Evolutionary conservation across 2,329 filamentous ascomycete species (phyloP).

Genomic region (Colletotrichum tropicale): DNA sequence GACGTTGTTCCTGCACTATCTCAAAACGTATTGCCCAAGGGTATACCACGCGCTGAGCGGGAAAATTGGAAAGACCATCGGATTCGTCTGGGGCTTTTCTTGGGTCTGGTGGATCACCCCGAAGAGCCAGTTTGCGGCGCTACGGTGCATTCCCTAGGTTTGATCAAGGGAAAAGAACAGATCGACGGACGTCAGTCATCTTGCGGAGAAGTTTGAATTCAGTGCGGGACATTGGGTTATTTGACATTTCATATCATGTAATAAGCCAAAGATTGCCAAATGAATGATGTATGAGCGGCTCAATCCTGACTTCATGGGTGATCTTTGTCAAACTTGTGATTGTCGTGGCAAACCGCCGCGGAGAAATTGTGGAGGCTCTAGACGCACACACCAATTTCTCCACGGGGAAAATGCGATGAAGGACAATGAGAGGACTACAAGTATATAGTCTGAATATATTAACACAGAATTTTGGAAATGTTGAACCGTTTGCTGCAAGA

Average conservation of each 20-base stretch:
- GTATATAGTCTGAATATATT: not conserved
- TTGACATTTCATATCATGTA: not conserved
- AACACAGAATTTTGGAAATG: not conserved
- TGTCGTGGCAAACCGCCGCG: not conserved
- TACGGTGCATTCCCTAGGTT: not conserved
- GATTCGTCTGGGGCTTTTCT: not conserved
- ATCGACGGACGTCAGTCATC: not conserved
- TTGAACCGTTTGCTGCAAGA: accelerated
- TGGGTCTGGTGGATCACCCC: conserved; percentile 8
- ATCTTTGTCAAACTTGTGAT: not conserved
- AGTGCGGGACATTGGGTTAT: not conserved
- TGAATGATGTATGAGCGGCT: not conserved
- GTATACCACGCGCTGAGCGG: conserved; percentile 1
- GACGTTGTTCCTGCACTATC: not conserved
- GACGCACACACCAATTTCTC: not conserved
- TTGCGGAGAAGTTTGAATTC: not conserved
- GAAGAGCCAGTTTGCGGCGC: not conserved
- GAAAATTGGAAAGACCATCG: not conserved
- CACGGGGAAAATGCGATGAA: not conserved
- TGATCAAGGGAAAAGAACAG: not conserved
- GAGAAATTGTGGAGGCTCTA: not conserved
- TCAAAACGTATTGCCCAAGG: not conserved
- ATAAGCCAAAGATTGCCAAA: not conserved
- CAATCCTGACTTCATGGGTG: not conserved
- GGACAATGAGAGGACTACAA: not conserved